Base-by-base conservation (phyloP, 148 eudicot genomes). In the Fallopia convolvulus region DNA sequence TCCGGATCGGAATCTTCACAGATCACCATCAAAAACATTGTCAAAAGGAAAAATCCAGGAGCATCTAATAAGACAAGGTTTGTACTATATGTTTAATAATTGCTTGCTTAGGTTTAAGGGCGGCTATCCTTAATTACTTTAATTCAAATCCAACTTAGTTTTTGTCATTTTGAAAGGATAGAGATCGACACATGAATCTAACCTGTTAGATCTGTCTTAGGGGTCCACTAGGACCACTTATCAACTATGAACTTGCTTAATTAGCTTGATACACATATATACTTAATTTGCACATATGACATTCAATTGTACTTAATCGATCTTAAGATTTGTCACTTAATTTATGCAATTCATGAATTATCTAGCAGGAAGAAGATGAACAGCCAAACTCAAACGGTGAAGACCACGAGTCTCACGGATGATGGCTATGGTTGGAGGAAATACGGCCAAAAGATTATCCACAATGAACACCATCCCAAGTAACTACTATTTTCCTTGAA, bases 401-500 rank as follows among this genome's bases (percentile, higher is more conserved):
- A 68, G 72, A 72, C 49, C 49, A 23, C 77, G 36, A 74, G 33
- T 14, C 71, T 78, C 33, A 72, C 49, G 2, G 83, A 78, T 72
- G 87, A 84, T 78, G 84, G 87, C n/a, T 73, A 33, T 80, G 83
- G 79, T 75, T 84, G 87, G 87, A 84, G 87, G 65, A 84, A 84
- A 82, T 84, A 84, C 80, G 87, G 87, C 0, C 87, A 84, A 32
- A 84, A 84, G 75, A 33, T 10, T 2, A 84, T 84, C 46, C 42
- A 68, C 72, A 68, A 68, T 17, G 18, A 68, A 15, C 20, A 4
- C 7, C 46, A 68, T 33, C 72, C 72, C 13, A 68, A 68, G 72
- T 68, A 15, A 68, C n/a, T 39, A 20, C n/a, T 36, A 36, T 36
- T 36, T 33, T 2, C 39, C 1, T 42, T 6, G 44, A 41, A 42